These are phyloP conservation scores for Pseudogymnoascus destructans DNA, from an alignment of 2,329 filamentous ascomycete species.

Conservation along the genomic window DNA sequence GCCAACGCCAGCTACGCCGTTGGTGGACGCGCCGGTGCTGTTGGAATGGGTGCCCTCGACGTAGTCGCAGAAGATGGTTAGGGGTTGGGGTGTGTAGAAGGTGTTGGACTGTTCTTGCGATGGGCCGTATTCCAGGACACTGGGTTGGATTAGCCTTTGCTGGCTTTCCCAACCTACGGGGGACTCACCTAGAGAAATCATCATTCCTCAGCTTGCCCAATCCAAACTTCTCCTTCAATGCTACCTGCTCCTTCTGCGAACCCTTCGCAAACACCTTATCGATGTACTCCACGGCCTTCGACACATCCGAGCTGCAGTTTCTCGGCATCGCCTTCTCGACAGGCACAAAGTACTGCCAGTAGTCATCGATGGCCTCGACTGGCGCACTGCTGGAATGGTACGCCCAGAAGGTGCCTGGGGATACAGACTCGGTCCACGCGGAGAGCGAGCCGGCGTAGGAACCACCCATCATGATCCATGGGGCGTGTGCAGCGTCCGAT, in stretches of 20 bases:
- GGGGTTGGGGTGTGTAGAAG: constrained; percentile 36
- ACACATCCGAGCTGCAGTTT: constrained; percentile 43
- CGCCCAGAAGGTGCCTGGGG: constrained; percentile 46
- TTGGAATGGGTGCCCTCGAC: constrained; percentile 18
- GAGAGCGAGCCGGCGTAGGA: constrained; percentile 44
- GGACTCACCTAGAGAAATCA: constrained; percentile 22
- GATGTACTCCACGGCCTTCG: constrained; percentile 39
- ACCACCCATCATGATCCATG: constrained; percentile 44
- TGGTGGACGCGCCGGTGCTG: background rate
- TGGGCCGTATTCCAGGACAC: constrained; percentile 40
- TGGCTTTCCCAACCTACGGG: background rate
- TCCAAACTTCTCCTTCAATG: constrained; percentile 40
- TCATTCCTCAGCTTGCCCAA: constrained; percentile 35
- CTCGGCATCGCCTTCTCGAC: constrained; percentile 44
- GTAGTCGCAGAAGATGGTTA: constrained; percentile 33
- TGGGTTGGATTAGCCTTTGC: constrained; percentile 13
- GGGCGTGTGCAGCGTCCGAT: constrained; percentile 38
- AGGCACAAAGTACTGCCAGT: constrained; percentile 45
- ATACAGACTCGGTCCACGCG: constrained; percentile 40
- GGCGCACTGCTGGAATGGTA: constrained; percentile 44
- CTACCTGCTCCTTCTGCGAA: constrained; percentile 29
- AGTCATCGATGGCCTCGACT: constrained; percentile 42
- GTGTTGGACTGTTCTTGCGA: constrained; percentile 44
- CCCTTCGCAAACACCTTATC: constrained; percentile 35
- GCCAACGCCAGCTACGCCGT: background rate